Percentiles rank a stretch among this genome's conserved stretches.
These are phyloP conservation scores for Lactifluus volemus DNA, from an alignment of 768 basidiomycete species.

Conservation along the genomic window DNA sequence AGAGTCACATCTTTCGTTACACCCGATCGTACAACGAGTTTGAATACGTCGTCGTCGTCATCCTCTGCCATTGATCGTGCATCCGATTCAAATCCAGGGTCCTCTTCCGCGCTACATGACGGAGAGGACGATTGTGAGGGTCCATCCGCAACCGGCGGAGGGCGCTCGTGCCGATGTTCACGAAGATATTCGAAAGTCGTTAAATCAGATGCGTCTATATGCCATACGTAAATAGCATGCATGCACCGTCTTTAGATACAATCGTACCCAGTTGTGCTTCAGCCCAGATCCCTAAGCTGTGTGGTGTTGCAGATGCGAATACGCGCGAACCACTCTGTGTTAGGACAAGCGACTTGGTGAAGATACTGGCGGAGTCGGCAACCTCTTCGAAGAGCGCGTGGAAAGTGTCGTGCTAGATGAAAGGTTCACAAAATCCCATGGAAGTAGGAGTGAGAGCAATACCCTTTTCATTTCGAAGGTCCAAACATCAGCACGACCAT, in stretches of 20 bases:
- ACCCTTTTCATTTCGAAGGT: slow-evolving; percentile 54
- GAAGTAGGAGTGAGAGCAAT: slow-evolving; percentile 19
- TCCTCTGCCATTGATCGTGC: slow-evolving; percentile 23
- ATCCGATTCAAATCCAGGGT: slow-evolving; percentile 24
- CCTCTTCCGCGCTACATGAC: slow-evolving; percentile 19
- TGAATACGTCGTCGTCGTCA: slow-evolving; percentile 40
- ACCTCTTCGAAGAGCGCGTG: slow-evolving; percentile 53
- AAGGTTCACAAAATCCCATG: not conserved
- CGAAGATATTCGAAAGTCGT: slow-evolving; percentile 57
- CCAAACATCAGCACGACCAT: slow-evolving; percentile 35
- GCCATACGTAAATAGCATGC: slow-evolving; percentile 2
- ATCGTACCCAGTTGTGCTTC: slow-evolving; percentile 56
- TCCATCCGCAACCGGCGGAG: slow-evolving; percentile 12
- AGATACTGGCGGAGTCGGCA: slow-evolving; percentile 51
- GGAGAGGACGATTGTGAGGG: slow-evolving; percentile 13
- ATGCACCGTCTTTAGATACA: not conserved
- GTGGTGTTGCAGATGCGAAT: slow-evolving; percentile 61
- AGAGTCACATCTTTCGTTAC: slow-evolving; percentile 48
- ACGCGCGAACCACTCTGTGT: slow-evolving; percentile 53
- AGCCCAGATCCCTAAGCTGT: slow-evolving; percentile 56
- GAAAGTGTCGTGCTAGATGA: slow-evolving; percentile 53
- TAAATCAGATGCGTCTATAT: slow-evolving; percentile 57
- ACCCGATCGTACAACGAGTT: slow-evolving; percentile 55
- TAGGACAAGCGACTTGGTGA: slow-evolving; percentile 46
- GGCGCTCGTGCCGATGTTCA: slow-evolving; percentile 26